These are phyloP conservation scores for Coniella vitis DNA, from an alignment of 2,329 filamentous ascomycete genomes.

Conservation along the genomic window DNA sequence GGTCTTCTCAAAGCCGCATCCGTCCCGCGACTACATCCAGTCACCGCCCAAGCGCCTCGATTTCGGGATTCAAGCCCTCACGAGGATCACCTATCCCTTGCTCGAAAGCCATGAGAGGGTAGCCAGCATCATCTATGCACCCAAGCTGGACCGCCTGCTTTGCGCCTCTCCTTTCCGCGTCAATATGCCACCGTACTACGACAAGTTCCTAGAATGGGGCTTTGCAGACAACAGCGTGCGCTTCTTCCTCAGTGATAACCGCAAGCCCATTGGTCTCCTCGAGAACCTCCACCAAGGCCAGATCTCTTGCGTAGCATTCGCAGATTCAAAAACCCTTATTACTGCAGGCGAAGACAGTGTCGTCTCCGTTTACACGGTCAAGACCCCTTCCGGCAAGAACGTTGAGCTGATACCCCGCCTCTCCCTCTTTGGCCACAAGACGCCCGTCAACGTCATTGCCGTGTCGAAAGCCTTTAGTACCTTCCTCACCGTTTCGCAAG, in stretches of 20 bases:
- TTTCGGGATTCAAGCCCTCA: conserved; percentile 67
- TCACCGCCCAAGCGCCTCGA: conserved; percentile 67
- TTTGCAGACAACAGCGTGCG: conserved; percentile 89
- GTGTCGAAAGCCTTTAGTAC: conserved; percentile 85
- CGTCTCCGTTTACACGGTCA: conserved; percentile 73
- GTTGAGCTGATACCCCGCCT: conserved; percentile 75
- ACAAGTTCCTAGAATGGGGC: conserved; percentile 93
- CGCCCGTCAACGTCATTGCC: conserved; percentile 72
- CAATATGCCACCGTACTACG: conserved; percentile 78
- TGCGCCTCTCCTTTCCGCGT: conserved; percentile 79
- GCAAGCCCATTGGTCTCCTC: conserved; percentile 75
- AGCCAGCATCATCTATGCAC: conserved; percentile 67
- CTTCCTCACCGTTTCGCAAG: conserved; percentile 73
- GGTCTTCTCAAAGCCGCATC: conserved; percentile 78
- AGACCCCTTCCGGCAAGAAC: conserved; percentile 54
- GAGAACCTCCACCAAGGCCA: conserved; percentile 93
- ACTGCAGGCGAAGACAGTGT: conserved; percentile 92
- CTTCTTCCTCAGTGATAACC: conserved; percentile 79
- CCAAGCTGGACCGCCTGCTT: conserved; percentile 74
- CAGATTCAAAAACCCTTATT: conserved; percentile 83
- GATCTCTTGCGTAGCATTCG: conserved; percentile 75
- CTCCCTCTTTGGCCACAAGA: conserved; percentile 85
- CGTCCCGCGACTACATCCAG: conserved; percentile 61
- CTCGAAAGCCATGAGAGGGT: conserved; percentile 74
- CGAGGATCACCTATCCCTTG: conserved; percentile 70